These are phyloP conservation scores for Telfairia occidentalis DNA, from an alignment of 331 rosid genomes.

Conservation along the genomic window DNA sequence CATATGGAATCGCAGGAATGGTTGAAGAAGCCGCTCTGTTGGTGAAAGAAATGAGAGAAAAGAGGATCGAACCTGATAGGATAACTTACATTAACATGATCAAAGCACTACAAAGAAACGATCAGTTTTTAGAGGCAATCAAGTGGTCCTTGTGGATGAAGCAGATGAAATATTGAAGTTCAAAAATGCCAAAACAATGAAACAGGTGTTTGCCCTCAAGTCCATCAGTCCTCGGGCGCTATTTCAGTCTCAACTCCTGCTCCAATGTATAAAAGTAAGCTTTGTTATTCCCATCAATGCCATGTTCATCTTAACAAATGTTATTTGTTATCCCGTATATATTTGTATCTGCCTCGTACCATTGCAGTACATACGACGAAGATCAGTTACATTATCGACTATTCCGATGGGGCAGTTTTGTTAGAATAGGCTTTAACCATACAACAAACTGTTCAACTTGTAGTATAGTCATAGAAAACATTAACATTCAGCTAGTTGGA, in stretches of 20 bases:
- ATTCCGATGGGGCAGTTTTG: too few species aligned
- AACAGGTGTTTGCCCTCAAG: not conserved
- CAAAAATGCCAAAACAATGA: not conserved
- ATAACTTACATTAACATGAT: conserved; percentile 60
- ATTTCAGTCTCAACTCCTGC: not conserved
- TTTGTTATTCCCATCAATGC: not conserved
- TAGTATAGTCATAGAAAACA: not conserved
- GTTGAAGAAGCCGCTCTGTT: conserved; percentile 68
- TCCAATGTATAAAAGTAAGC: not conserved
- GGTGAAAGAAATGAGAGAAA: conserved; percentile 78
- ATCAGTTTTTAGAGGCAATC: conserved; percentile 75
- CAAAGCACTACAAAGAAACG: conserved; percentile 54
- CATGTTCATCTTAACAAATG: not conserved
- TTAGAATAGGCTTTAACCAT: too few species aligned
- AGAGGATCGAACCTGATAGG: conserved; percentile 70
- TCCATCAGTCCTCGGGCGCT: not conserved
- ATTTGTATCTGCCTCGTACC: not conserved
- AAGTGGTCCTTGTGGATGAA: conserved; percentile 97
- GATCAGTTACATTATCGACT: not conserved
- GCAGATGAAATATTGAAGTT: conserved; percentile 50
- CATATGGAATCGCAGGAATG: conserved; percentile 95
- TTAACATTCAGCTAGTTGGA: not conserved
- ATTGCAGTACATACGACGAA: not conserved
- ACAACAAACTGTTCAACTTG: not conserved
- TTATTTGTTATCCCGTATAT: not conserved